Evolutionary conservation across 75 land plant genomes (phyloP), one percentile per base, ranked within the genome.

Genomic region (Pinus tabuliformis): DNA sequence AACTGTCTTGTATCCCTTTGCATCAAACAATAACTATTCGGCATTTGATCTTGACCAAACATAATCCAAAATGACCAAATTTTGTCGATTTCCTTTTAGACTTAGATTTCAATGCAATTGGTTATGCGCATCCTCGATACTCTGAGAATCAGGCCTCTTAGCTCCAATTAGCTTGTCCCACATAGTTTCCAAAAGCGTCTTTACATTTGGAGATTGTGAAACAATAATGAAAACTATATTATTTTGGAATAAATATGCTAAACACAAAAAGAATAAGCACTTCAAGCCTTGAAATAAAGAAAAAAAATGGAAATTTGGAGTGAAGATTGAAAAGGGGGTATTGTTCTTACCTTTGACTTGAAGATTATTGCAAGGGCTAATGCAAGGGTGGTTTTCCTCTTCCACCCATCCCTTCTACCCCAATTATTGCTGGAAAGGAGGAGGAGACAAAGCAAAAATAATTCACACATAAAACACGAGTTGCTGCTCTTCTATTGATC

Each of bases 271-370:
- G 30, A 45, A 45, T 6, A 45, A 45, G 72, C 71, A 90, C 74
- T 74, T 85, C 92, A 54, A 90, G 80, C 64, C 87, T 26, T 26
- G 87, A 77, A 33, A 33, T 33, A 1, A 33, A 33, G 1, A 33
- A 26, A 33, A 33, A 66, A 17, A 66, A 17, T 66, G 39, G 45
- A 37, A 26, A 20, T 20, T 36, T 20, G 2, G 1, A 66, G 36
- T 6, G 1, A 66, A 17, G 8, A 26, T 33, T 14, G 1, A 66
- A 66, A 16, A 37, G 21, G 2, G 16, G 3, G 37, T 1, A n/a
- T 20, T 66, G 45, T 39, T 66, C 2, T 66, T 66, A 66, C 70
- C 70, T 66, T 18, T 66, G 70, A 66, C 30, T 37, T 66, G n/a
- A n/a, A 5, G 1, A 18, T 37, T 6, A 20, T 66, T 18, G 49